Evolutionary conservation across 805 yeast species (phyloP), one percentile per base, ranked within the genome.

Genomic region (Spathaspora passalidarum): DNA sequence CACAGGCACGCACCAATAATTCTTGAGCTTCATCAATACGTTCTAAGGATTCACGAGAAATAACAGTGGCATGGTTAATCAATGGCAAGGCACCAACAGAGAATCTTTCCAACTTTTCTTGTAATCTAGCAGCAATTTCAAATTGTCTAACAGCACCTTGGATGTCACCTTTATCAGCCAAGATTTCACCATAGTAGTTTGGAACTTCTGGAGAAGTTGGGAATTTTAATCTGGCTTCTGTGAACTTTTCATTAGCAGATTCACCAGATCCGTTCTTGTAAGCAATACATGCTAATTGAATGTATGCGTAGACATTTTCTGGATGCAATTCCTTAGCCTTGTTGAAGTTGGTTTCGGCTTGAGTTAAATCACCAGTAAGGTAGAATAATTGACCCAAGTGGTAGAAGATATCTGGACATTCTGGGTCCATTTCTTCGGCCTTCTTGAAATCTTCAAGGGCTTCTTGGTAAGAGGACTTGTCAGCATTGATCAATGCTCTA

Each of bases 341-440:
- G 56, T 77, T 78, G 62, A 90, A 94, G 69, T 87, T 82, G 35
- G 64, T 70, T 59, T 82, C 78, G 32, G 99, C 97, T 52, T 81
- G 75, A 32, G 68, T 70, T 59, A 86, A 80, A 50, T 88, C 87
- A 51, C 84, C 84, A 51, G 88, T 81, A 59, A 94, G 73, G 72
- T 91, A 92, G 65, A 78, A 80, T 62, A 91, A 77, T 79, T 94
- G 99, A 56, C 96, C 99, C 64, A 86, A 82, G 71, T 94, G 99
- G 75, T 94, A 94, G 74, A 84, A 88, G 54, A 86, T 80, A 61
- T 94, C 96, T 26, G 94, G 82, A 59, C 82, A 80, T 19, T 79
- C 69, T 42, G 92, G 81, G 60, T 88, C 84, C 50, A 86, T 61
- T 49, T 75, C 70, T 49, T 82, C 73, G 17, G 97, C 98, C 44